These are phyloP conservation scores for Aspergillus cristatus DNA, from an alignment of 495 filamentous ascomycete species.

Conservation along the genomic window DNA sequence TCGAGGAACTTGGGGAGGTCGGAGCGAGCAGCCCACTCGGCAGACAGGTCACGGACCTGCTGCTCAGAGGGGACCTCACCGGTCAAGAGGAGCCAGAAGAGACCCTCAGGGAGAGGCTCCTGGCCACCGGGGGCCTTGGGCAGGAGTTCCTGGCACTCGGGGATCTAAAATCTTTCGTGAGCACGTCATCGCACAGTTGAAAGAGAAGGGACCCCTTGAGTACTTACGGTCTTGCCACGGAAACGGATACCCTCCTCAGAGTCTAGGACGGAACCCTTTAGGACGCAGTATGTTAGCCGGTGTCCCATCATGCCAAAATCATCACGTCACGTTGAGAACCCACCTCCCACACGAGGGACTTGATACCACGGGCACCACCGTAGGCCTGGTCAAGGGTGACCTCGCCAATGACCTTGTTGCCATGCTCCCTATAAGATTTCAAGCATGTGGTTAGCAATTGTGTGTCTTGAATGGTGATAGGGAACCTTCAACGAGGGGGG, in stretches of 20 bases:
- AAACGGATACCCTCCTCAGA: conserved; percentile 98
- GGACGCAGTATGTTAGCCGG: conserved; percentile 9
- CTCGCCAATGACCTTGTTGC: conserved; percentile 90
- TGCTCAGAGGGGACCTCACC: conserved; percentile 94
- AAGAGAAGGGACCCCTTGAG: background rate
- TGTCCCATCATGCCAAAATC: too few species aligned
- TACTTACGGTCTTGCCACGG: conserved; percentile 81
- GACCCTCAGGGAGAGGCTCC: conserved; percentile 96
- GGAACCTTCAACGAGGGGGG: background rate
- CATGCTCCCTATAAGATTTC: conserved; percentile 61
- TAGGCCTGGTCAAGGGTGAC: conserved; percentile 99
- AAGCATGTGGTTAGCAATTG: conserved; percentile 14
- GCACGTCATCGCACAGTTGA: conserved; percentile 1
- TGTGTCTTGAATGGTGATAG: background rate
- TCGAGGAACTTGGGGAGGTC: conserved; percentile 94
- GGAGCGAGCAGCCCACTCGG: conserved; percentile 96
- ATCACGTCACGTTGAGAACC: conserved; percentile 12
- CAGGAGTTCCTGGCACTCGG: conserved; percentile 93
- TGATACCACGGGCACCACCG: conserved; percentile 97
- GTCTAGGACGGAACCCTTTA: conserved; percentile 87
- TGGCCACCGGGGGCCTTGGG: conserved; percentile 92
- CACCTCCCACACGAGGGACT: conserved; percentile 94
- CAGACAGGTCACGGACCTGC: conserved; percentile 94
- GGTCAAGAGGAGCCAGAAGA: conserved; percentile 98
- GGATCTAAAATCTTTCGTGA: conserved; percentile 52